Percentiles rank a stretch among this genome's conserved stretches.
phyloP scores from a whole-genome alignment of 345 rosid species.

The Eucalyptus brandiana region DNA sequence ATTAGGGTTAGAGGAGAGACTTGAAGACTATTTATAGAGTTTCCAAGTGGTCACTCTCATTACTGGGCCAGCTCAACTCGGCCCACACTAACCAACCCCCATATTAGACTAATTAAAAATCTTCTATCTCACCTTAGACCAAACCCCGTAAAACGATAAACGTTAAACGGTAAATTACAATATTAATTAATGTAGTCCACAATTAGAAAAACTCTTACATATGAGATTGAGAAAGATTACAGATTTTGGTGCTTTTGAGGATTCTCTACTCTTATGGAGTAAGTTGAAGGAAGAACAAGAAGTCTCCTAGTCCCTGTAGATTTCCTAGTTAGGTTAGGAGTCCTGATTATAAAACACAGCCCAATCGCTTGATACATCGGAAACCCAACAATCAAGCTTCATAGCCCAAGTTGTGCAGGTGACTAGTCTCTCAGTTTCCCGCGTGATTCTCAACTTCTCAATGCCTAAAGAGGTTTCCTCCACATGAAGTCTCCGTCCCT shows the following conservation, averaged over 20 bases:
- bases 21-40: too few species aligned
- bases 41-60: too few species aligned
- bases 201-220: too few species aligned
- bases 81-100: too few species aligned
- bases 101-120: too few species aligned
- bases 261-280: neutral
- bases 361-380: neutral
- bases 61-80: too few species aligned
- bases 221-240: neutral
- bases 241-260: neutral
- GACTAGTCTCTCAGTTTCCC: rapidly evolving
- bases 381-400: neutral
- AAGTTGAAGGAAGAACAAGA: neutral
- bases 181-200: too few species aligned
- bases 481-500: neutral
- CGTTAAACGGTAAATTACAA: too few species aligned
- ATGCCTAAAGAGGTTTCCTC: neutral
- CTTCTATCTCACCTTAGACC: too few species aligned
- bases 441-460: neutral
- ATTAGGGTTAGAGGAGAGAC: too few species aligned
- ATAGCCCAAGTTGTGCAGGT: neutral
- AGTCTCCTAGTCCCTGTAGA: neutral
- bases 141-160: too few species aligned
- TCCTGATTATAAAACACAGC: neutral
- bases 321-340: neutral